These are phyloP conservation scores for Sclerospora graminicola DNA, from an alignment of 352 stramenopile genomes.

Conservation along the genomic window DNA sequence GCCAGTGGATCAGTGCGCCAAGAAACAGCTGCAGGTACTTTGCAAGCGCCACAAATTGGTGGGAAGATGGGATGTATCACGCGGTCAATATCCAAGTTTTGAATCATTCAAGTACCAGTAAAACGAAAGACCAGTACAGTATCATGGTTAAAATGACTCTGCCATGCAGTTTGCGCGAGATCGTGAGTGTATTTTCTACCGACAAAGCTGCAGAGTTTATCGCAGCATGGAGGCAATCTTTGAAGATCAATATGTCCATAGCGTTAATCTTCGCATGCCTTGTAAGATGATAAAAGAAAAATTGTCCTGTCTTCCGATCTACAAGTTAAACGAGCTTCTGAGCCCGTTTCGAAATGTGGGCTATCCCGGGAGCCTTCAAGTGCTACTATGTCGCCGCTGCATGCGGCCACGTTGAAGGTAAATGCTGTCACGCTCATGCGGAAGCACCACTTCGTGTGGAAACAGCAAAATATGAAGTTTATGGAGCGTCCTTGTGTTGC, in stretches of 20 bases:
- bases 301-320: background rate
- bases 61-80: slow-evolving; percentile 32
- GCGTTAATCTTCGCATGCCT: slow-evolving; percentile 24
- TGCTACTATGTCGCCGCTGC: slow-evolving; percentile 7
- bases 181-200: slow-evolving; percentile 49
- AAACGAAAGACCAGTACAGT: slow-evolving; percentile 38
- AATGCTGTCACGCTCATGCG: slow-evolving; percentile 50
- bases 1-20: slow-evolving; percentile 22
- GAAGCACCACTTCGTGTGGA: slow-evolving; percentile 32
- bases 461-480: slow-evolving; percentile 43
- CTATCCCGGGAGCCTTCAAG: background rate
- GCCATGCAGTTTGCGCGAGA: slow-evolving; percentile 40
- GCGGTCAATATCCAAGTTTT: slow-evolving; percentile 22
- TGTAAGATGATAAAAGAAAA: slow-evolving; percentile 1
- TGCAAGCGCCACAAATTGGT: slow-evolving; percentile 35
- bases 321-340: slow-evolving; percentile 12
- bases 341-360: slow-evolving; percentile 2
- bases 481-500: too few relatives aligned
- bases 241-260: slow-evolving; percentile 49
- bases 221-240: slow-evolving; percentile 56
- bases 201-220: slow-evolving; percentile 37
- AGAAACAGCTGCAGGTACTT: slow-evolving; percentile 32
- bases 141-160: slow-evolving; percentile 53
- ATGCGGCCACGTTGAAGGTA: slow-evolving; percentile 27
- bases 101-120: slow-evolving; percentile 41